A percentile compares a stretch with the other conserved stretches of the same genome.
Evolutionary conservation across 257 asterid species (phyloP).

Genomic region (Solanum dulcamara): DNA sequence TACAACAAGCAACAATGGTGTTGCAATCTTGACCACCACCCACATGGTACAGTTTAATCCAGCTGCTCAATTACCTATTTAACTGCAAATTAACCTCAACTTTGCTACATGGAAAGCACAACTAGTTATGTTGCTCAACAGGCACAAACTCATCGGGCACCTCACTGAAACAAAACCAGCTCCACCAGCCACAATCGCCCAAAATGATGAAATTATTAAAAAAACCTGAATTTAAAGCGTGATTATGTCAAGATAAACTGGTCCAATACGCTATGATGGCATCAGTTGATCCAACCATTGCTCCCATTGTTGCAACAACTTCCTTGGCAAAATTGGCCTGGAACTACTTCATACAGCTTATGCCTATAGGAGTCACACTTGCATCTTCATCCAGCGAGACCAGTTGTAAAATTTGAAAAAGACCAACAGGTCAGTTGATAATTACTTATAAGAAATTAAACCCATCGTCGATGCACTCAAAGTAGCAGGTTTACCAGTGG

Average conservation of each 20-base stretch:
- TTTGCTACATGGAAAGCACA: not conserved
- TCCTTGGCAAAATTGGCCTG: not conserved
- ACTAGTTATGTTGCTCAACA: too few relatives aligned
- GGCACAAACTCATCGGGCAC: too few relatives aligned
- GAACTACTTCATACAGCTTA: not conserved
- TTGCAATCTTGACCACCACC: too few relatives aligned
- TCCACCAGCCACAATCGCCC: not conserved
- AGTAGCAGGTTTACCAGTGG: too few relatives aligned
- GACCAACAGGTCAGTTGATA: too few relatives aligned
- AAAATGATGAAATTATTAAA: too few relatives aligned
- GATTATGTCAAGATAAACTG: not conserved
- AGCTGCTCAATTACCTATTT: not conserved
- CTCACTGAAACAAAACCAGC: too few relatives aligned
- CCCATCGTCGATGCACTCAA: too few relatives aligned
- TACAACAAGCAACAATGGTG: too few relatives aligned
- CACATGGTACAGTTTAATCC: too few relatives aligned
- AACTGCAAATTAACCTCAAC: not conserved
- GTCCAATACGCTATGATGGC: not conserved
- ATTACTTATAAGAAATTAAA: too few relatives aligned
- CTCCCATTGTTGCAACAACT: not conserved
- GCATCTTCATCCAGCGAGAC: not conserved
- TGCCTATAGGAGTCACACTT: not conserved
- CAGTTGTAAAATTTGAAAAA: too few relatives aligned
- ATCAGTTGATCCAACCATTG: not conserved
- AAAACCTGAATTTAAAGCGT: not conserved